Evolutionary conservation across 2,329 filamentous ascomycete genomes (phyloP), one percentile per base, ranked within the genome.

Genomic region (Fusarium coicis): DNA sequence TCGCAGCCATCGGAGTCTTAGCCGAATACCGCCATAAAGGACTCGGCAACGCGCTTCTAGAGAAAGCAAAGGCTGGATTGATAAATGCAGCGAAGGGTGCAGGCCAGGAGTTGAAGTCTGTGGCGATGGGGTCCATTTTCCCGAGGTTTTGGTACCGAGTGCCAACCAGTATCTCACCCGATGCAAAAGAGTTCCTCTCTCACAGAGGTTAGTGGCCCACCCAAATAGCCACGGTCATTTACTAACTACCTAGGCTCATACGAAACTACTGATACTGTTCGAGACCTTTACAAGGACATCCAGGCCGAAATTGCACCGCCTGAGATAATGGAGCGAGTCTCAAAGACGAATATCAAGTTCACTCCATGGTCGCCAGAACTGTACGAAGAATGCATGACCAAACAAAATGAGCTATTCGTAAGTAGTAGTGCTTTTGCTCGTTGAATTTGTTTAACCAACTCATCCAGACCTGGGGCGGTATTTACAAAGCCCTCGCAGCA

Each of bases 141-240:
- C 76, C 76, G 7, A 67, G 76, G 1, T 76, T 78, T 43, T 78
- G 76, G 75, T 65, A 70, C 2, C 73, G 69, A 54, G 63, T 78
- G 46, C 76, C 76, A 3, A 55, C 7, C 0, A 54, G 54, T 2
- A 21, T 65, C 0, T 16, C 66, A 0, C n/a, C 44, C 7, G 66
- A 70, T 1, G 66, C 70, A 5, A 76, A 71, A 14, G 54, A 75
- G 6, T 78, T 78, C 10, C 69, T 78, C 12, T 26, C 65, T 2
- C 63, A 68, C 5, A 49, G 68, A 61, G 73, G 76, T 78, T 53
- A 9, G 32, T 18, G 0, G 0, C 6, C 5, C 2, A 10, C 6
- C 3, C 0, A 30, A 16, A 7, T 10, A 16, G 5, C 2, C 0
- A 8, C 0, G 10, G 14, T 16, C 3, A 11, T 12, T 6, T 2